Evolutionary conservation across 192 early-diverging fungal genomes (phyloP), one percentile per base, ranked within the genome.

Genomic region (Coemansia sp.): DNA sequence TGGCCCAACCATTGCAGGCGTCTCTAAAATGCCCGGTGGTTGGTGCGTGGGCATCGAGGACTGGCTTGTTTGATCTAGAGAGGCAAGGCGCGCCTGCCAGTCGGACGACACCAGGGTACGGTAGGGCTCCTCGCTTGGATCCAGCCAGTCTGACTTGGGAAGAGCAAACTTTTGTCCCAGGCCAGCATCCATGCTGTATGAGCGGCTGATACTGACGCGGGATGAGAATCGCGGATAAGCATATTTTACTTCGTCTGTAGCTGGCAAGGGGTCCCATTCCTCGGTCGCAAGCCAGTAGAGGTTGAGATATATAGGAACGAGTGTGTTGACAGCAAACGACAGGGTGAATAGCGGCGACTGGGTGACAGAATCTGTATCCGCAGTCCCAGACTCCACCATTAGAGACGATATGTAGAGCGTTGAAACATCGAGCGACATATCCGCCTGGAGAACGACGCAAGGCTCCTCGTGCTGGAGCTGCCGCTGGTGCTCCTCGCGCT

Each of bases 241-340:
- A 8, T 20, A 30, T 16, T 18, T 24, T 16, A 34, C 7, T n/a
- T 41, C 62, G n/a, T 67, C 75, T 3, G 64, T 59, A 15, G 30
- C 4, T 0, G 14, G 34, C 7, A 18, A 18, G 5, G 51, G 15
- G 12, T 62, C 72, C 78, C 78, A 81, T 56, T 75, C 78, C 59
- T 81, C 78, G 0, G 64, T 69, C 0, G 78, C 78, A 21, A 81
- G 72, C 78, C 78, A 81, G 67, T 75, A 46, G 52, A 75, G 45
- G 41, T 75, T 81, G 33, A 75, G 55, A 0, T 69, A 55, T 20
- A 75, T 64, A 30, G 78, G 78, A 16, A 81, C 78, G 11, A 81
- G 69, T 26, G 78, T 62, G 49, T 75, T 66, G 45, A 81, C 70
- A 24, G 62, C 46, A 63, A 81, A 81, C 35, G 69, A 62, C 45